These are phyloP conservation scores for Podosphaera fusca DNA, from an alignment of 2,329 filamentous ascomycete genomes.

Conservation along the genomic window DNA sequence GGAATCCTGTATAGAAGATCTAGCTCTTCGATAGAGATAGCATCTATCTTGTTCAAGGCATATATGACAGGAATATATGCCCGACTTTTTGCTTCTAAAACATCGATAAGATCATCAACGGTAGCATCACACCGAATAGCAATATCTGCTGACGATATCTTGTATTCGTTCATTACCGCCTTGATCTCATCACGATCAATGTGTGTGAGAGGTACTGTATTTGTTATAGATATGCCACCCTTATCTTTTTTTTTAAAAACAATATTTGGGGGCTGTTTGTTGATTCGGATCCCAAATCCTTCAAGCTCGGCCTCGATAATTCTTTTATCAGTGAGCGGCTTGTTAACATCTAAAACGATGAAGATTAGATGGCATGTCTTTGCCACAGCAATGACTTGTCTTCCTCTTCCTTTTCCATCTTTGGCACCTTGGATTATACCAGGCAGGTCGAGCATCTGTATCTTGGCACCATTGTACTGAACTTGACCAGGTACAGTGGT, in stretches of 20 bases:
- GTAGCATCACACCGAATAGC: slow-evolving; percentile 95
- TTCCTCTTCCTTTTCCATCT: slow-evolving; percentile 89
- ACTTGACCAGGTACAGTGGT: slow-evolving; percentile 95
- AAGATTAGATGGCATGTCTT: slow-evolving; percentile 98
- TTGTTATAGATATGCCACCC: slow-evolving; percentile 89
- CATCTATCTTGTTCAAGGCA: slow-evolving; percentile 96
- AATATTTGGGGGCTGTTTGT: slow-evolving; percentile 92
- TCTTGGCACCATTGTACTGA: slow-evolving; percentile 83
- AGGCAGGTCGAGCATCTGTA: slow-evolving; percentile 94
- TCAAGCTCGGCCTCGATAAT: slow-evolving; percentile 89
- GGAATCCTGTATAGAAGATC: slow-evolving; percentile 92
- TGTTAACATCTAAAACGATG: slow-evolving; percentile 95
- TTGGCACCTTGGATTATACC: slow-evolving; percentile 98
- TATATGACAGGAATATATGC: slow-evolving; percentile 99
- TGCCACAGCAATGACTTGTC: slow-evolving; percentile 94
- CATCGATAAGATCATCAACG: slow-evolving; percentile 86
- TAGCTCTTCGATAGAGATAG: slow-evolving; percentile 91
- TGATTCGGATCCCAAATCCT: slow-evolving; percentile 92
- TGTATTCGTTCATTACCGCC: slow-evolving; percentile 93
- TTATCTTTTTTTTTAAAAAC: slow-evolving; percentile 99
- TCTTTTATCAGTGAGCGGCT: slow-evolving; percentile 88
- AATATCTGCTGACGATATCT: slow-evolving; percentile 89
- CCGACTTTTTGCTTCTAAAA: slow-evolving; percentile 81
- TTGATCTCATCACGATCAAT: slow-evolving; percentile 94
- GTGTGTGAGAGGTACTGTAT: slow-evolving; percentile 72